phyloP scores from a whole-genome alignment of 768 basidiomycete genomes.

The Zangia roseola region DNA sequence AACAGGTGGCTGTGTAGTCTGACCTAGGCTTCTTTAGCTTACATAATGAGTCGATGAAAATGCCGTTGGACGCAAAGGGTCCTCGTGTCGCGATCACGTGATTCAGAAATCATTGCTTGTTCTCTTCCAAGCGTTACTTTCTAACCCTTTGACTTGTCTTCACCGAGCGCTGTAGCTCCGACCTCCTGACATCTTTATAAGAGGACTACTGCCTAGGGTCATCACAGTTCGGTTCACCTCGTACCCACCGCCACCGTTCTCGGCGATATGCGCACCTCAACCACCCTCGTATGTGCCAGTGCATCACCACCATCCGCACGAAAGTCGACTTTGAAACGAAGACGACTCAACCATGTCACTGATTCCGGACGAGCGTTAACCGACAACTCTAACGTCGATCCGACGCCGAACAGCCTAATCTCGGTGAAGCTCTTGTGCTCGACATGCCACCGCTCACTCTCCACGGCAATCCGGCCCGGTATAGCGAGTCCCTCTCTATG shows the following conservation, averaged over 20 bases:
- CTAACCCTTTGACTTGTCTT: background rate
- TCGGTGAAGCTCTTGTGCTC: conserved; percentile 25
- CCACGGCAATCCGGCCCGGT: conserved; percentile 17
- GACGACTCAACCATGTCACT: conserved; percentile 17
- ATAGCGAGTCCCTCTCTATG: conserved; percentile 11
- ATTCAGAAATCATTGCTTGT: conserved; percentile 19
- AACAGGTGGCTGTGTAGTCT: no score
- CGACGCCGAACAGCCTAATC: background rate
- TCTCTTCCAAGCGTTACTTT: no score
- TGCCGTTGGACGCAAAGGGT: background rate
- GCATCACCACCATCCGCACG: conserved; percentile 8
- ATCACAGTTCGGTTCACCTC: background rate
- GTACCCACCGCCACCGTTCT: background rate
- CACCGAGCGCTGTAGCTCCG: background rate
- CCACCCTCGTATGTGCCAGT: conserved; percentile 8
- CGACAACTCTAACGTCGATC: conserved; percentile 20
- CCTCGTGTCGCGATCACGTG: conserved; percentile 30
- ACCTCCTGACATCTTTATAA: no score
- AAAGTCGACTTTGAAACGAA: conserved; percentile 26
- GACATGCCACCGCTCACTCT: conserved; percentile 30
- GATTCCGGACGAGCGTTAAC: conserved; percentile 18
- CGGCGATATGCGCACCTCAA: conserved; percentile 19
- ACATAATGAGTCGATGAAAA: no score
- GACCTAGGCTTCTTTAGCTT: no score
- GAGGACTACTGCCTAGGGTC: background rate